These are phyloP conservation scores for Pseudopithomyces chartarum DNA, from an alignment of 2,329 filamentous ascomycete species.

Conservation along the genomic window DNA sequence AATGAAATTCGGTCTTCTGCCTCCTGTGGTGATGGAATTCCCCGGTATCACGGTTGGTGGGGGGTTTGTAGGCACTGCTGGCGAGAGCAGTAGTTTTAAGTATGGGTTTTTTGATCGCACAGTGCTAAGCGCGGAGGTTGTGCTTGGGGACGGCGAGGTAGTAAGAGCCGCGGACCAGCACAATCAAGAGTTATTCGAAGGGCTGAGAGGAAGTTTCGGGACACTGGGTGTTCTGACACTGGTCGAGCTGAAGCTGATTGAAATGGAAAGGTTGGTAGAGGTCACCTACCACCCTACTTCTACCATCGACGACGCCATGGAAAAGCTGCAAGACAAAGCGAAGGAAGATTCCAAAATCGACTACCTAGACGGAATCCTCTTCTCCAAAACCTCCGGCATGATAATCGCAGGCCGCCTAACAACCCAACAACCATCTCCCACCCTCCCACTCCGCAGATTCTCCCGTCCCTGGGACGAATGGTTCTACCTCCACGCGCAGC, in stretches of 20 bases:
- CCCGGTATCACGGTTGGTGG: slow-evolving; percentile 72
- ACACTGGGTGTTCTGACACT: slow-evolving; percentile 66
- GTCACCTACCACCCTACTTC: slow-evolving; percentile 65
- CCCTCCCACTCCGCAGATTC: slow-evolving; percentile 51
- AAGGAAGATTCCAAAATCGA: slow-evolving; percentile 52
- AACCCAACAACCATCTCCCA: slow-evolving; percentile 43
- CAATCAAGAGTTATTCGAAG: slow-evolving; percentile 61
- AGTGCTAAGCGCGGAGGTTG: slow-evolving; percentile 66
- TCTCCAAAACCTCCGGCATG: slow-evolving; percentile 58
- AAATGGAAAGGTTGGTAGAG: slow-evolving; percentile 61
- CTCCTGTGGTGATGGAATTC: slow-evolving; percentile 73
- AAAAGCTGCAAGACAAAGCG: slow-evolving; percentile 53
- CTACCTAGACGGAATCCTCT: slow-evolving; percentile 72
- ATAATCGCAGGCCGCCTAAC: slow-evolving; percentile 65
- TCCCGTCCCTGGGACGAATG: slow-evolving; percentile 66
- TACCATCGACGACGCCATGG: slow-evolving; percentile 55
- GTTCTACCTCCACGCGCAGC: slow-evolving; percentile 71
- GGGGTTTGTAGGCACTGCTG: slow-evolving; percentile 68
- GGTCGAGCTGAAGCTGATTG: slow-evolving; percentile 61
- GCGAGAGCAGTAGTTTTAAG: slow-evolving; percentile 70
- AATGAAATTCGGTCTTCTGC: slow-evolving; percentile 60
- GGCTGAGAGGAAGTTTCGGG: slow-evolving; percentile 63
- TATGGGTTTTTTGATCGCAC: slow-evolving; percentile 70
- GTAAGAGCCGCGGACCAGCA: slow-evolving; percentile 54
- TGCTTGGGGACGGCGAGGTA: slow-evolving; percentile 63